A percentile compares a stretch with the other conserved stretches of the same genome.
phyloP scores from a whole-genome alignment of 2,329 filamentous ascomycete species.

The Sordariomycetes sp. region DNA sequence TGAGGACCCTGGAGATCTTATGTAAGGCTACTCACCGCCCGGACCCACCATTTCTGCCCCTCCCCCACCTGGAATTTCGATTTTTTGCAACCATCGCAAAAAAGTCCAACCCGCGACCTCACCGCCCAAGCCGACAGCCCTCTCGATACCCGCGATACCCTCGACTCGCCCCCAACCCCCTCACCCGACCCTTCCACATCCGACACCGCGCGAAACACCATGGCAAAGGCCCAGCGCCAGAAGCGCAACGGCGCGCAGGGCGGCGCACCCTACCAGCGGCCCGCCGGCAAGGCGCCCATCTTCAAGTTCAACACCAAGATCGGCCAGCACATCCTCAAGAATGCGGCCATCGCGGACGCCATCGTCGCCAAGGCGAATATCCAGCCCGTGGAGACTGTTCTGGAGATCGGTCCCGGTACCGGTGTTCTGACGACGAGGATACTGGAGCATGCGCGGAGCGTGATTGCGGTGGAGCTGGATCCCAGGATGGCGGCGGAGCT shows the following conservation, averaged over 20 bases:
- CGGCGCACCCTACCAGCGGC: slow-evolving; percentile 36
- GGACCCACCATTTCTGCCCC: neutral
- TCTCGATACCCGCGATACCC: neutral
- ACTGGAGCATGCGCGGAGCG: slow-evolving; percentile 70
- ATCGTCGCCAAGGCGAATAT: slow-evolving; percentile 65
- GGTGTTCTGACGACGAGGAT: slow-evolving; percentile 79
- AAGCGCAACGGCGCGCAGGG: slow-evolving; percentile 3
- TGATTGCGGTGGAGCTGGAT: slow-evolving; percentile 81
- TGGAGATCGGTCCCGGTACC: slow-evolving; percentile 85
- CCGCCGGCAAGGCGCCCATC: slow-evolving; percentile 51
- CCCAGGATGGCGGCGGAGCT: slow-evolving; percentile 94
- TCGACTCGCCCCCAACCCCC: neutral
- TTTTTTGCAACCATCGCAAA: neutral
- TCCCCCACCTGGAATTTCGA: neutral
- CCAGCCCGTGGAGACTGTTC: slow-evolving; percentile 79
- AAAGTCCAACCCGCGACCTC: neutral
- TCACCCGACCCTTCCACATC: neutral
- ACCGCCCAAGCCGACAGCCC: neutral
- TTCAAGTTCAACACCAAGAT: slow-evolving; percentile 6
- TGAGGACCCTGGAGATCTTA: neutral
- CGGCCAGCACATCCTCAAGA: slow-evolving; percentile 58
- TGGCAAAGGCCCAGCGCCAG: slow-evolving; percentile 4
- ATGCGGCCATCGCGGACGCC: slow-evolving; percentile 69
- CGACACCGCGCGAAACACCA: neutral
- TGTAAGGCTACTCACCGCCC: neutral